phyloP scores from a whole-genome alignment of 2,329 filamentous ascomycete species.

The Keithomyces neogunnii region DNA sequence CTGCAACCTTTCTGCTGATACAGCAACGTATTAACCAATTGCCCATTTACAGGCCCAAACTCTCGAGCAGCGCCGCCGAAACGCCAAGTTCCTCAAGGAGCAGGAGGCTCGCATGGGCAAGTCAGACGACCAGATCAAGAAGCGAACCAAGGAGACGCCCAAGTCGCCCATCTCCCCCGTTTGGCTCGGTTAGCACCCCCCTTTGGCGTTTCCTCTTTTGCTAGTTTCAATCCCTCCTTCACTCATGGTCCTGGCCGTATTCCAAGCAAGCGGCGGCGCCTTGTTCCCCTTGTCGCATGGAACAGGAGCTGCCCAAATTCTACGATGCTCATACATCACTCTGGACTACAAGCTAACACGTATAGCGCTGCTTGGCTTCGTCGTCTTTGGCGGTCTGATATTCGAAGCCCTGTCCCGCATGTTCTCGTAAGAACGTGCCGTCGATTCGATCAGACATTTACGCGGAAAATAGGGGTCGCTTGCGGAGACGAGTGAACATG shows the following conservation, averaged over 20 bases:
- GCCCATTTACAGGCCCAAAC: constrained; percentile 59
- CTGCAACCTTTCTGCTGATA: neutral
- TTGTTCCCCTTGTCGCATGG: neutral
- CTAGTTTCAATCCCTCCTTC: neutral
- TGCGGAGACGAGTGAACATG: too few species aligned
- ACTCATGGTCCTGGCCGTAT: too few species aligned
- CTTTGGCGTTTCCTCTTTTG: neutral
- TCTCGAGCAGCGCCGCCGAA: constrained; percentile 72
- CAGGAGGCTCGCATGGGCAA: constrained; percentile 71
- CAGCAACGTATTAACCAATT: neutral
- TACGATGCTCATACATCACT: too few species aligned
- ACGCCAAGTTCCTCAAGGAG: constrained; percentile 67
- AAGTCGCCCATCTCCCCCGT: constrained; percentile 58
- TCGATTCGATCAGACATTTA: too few species aligned
- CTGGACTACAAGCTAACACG: neutral
- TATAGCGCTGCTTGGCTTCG: constrained; percentile 47
- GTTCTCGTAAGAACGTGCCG: constrained; percentile 24
- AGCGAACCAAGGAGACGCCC: constrained; percentile 42
- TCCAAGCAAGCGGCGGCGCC: too few species aligned
- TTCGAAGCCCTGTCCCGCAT: constrained; percentile 50
- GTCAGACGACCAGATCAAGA: constrained; percentile 55
- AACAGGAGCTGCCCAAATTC: too few species aligned
- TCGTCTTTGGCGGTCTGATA: constrained; percentile 52
- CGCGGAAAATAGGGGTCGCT: too few species aligned
- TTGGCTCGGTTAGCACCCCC: constrained; percentile 47